These are phyloP conservation scores for Euphrasia arctica DNA, from an alignment of 305 asterid genomes.

Conservation along the genomic window DNA sequence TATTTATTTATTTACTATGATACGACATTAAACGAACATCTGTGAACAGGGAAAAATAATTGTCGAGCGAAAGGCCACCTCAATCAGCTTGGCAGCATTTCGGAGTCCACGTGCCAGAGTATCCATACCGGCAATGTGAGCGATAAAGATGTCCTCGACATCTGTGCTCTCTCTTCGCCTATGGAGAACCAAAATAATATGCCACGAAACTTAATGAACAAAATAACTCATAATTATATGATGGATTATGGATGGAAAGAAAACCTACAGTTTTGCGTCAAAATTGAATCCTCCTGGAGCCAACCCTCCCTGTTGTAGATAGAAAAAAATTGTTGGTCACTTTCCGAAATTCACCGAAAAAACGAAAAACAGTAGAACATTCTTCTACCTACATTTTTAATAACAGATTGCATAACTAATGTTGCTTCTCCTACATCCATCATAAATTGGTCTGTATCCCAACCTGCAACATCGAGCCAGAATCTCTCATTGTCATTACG, in stretches of 20 bases:
- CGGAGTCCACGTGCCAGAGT: slow-evolving; percentile 94
- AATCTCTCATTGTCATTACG: not conserved
- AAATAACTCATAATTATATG: not conserved
- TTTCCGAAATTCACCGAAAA: not conserved
- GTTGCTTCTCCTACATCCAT: slow-evolving; percentile 98
- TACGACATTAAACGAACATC: not conserved
- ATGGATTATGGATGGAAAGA: not conserved
- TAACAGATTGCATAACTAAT: slow-evolving; percentile 72
- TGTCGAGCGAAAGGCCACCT: slow-evolving; percentile 38
- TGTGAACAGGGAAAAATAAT: not conserved
- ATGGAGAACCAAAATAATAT: slow-evolving; percentile 1
- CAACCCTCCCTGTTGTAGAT: slow-evolving; percentile 64
- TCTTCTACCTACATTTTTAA: slow-evolving; percentile 56
- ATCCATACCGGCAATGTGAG: slow-evolving; percentile 98
- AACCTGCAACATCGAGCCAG: slow-evolving; percentile 47
- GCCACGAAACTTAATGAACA: not conserved
- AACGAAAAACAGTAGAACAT: not conserved
- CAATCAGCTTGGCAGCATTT: slow-evolving; percentile 79
- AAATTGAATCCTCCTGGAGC: slow-evolving; percentile 99
- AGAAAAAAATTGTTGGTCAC: not conserved
- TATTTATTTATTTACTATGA: not conserved
- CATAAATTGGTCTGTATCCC: slow-evolving; percentile 98
- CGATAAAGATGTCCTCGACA: slow-evolving; percentile 85
- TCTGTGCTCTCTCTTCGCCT: slow-evolving; percentile 99
- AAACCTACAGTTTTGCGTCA: slow-evolving; percentile 83